Percentiles rank a stretch among this genome's conserved stretches.
Conservation (phyloP, 2,329 filamentous ascomycete species). For the Fusarium sp. region DNA sequence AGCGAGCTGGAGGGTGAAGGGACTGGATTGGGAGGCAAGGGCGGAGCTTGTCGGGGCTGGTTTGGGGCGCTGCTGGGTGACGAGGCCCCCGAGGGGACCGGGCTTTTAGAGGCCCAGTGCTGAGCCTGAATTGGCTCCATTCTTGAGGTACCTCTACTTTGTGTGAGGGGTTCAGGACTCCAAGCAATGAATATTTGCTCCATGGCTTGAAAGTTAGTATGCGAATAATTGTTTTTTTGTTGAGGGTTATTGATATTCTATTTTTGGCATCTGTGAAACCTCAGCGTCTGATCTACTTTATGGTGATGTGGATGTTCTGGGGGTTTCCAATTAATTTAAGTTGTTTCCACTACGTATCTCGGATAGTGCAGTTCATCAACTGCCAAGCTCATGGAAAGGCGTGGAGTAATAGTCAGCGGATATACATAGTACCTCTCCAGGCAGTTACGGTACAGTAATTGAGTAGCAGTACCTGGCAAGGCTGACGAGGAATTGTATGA, state of each 20-base stretch:
- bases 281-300: neutral
- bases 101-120: conserved; percentile 12
- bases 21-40: conserved; percentile 19
- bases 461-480: neutral
- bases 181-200: neutral
- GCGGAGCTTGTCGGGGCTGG: conserved; percentile 2
- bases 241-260: neutral
- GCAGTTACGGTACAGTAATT: neutral
- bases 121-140: neutral
- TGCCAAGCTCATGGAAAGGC: neutral
- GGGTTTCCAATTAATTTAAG: conserved; percentile 2
- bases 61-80: conserved; percentile 39
- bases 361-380: neutral
- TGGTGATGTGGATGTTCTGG: neutral
- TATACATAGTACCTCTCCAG: neutral
- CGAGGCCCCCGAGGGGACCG: conserved; percentile 40
- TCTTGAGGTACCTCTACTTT: conserved; percentile 8
- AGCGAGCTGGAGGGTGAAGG: conserved; percentile 35
- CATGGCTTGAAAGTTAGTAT: neutral
- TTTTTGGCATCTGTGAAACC: conserved; percentile 4
- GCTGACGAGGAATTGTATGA: neutral
- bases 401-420: neutral
- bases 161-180: neutral
- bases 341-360: conserved; percentile 3
- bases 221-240: neutral